Percentiles rank a stretch among this genome's conserved stretches.
phyloP scores from a whole-genome alignment of 805 yeast genomes.

The Priceomyces melissophilus region DNA sequence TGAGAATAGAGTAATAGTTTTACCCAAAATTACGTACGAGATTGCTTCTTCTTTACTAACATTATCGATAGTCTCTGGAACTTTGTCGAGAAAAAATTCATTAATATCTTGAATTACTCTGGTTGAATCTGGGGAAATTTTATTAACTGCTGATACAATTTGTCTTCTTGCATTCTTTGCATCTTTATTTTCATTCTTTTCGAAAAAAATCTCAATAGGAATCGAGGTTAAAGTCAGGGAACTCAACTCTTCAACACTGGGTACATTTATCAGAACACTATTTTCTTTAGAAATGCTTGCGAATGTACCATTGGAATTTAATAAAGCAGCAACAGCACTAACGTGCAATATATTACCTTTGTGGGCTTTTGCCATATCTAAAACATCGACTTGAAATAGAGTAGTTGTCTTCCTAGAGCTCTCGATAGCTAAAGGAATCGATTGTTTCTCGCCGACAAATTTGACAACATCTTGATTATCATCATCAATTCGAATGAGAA shows the following conservation, averaged over 20 bases:
- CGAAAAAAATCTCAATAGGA: constrained; percentile 59
- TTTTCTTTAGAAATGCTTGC: constrained; percentile 34
- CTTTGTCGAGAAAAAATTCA: constrained; percentile 49
- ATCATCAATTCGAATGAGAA: constrained; percentile 55
- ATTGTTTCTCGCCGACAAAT: constrained; percentile 58
- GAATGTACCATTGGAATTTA: constrained; percentile 51
- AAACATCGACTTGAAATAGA: constrained; percentile 55
- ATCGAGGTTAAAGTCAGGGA: constrained; percentile 41
- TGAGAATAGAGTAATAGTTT: constrained; percentile 52
- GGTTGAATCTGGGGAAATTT: constrained; percentile 64
- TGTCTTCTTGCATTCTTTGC: constrained; percentile 64
- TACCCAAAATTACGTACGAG: constrained; percentile 57
- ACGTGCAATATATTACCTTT: constrained; percentile 78
- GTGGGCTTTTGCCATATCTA: constrained; percentile 89
- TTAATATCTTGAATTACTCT: constrained; percentile 62
- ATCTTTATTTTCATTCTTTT: constrained; percentile 41
- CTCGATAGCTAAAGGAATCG: constrained; percentile 59
- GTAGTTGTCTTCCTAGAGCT: constrained; percentile 60
- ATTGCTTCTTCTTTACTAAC: constrained; percentile 47
- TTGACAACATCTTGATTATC: constrained; percentile 48
- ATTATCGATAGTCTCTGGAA: constrained; percentile 39
- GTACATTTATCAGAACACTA: constrained; percentile 40
- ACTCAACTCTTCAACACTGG: constrained; percentile 34
- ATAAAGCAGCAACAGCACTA: constrained; percentile 64
- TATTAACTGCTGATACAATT: constrained; percentile 70